Evolutionary conservation across 2,329 filamentous ascomycete species (phyloP).

Genomic region (Erysiphe neolycopersici): DNA sequence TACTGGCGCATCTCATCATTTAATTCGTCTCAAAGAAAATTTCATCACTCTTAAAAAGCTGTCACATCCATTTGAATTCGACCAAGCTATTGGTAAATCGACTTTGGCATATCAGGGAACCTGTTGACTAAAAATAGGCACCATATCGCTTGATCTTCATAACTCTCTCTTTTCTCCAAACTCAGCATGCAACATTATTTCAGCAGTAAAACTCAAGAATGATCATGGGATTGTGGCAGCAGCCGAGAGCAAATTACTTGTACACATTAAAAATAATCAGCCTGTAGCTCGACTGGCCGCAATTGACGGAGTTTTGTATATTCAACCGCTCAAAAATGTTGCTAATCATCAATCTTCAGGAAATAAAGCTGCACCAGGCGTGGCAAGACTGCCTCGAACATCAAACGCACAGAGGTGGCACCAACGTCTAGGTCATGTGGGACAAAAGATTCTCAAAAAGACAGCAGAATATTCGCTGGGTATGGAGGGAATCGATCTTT

Average conservation of each 20-base stretch:
- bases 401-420: neutral
- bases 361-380: neutral
- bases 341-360: too few species aligned
- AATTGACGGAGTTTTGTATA: neutral
- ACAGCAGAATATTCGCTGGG: neutral
- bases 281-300: neutral
- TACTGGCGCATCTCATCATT: neutral
- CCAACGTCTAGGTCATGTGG: neutral
- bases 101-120: neutral
- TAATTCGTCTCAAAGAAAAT: neutral
- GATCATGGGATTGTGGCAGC: neutral
- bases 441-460: neutral
- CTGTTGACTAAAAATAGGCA: neutral
- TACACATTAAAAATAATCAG: too few species aligned
- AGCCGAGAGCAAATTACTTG: too few species aligned
- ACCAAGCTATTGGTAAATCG: neutral
- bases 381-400: neutral
- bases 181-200: neutral
- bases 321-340: neutral
- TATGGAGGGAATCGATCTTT: neutral
- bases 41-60: neutral
- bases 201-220: neutral
- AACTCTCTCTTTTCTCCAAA: neutral
- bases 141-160: too few species aligned
- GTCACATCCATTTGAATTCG: neutral